Conservation (phyloP, 768 basidiomycete genomes). For the Suillus fuscotomentosus region DNA sequence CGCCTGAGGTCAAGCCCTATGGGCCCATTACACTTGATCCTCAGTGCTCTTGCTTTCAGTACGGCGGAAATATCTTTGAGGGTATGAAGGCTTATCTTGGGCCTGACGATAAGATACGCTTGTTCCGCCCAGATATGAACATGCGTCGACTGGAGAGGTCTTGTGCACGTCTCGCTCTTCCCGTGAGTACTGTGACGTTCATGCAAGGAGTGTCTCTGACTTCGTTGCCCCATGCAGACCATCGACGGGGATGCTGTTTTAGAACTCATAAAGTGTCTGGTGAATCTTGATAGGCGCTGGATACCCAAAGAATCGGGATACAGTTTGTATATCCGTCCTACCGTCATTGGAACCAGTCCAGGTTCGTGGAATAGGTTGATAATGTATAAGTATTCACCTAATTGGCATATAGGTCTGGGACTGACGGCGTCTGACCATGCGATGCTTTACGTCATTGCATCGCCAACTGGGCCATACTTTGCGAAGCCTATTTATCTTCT, state of each 20-base stretch:
- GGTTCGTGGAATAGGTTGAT: slow-evolving; percentile 20
- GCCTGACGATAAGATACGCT: slow-evolving; percentile 65
- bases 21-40: slow-evolving; percentile 61
- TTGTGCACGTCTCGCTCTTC: slow-evolving; percentile 69
- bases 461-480: slow-evolving; percentile 55
- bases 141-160: slow-evolving; percentile 79
- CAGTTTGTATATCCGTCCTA: slow-evolving; percentile 87
- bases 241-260: slow-evolving; percentile 48
- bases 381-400: neutral
- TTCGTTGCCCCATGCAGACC: slow-evolving; percentile 20
- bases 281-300: slow-evolving; percentile 76
- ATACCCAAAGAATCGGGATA: slow-evolving; percentile 73
- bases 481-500: slow-evolving; percentile 52
- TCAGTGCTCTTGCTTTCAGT: slow-evolving; percentile 54
- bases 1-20: slow-evolving; percentile 73
- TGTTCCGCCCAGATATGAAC: slow-evolving; percentile 85
- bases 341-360: slow-evolving; percentile 51
- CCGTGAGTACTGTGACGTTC: slow-evolving; percentile 39
- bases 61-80: slow-evolving; percentile 59
- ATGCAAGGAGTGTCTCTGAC: neutral
- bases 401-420: slow-evolving; percentile 43
- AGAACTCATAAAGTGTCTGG: slow-evolving; percentile 62
- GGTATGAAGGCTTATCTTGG: slow-evolving; percentile 77
- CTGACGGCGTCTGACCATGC: slow-evolving; percentile 79
- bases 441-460: slow-evolving; percentile 81